Conservation (phyloP, 108 stramenopile genomes). For the Discostella pseudostelligera region DNA sequence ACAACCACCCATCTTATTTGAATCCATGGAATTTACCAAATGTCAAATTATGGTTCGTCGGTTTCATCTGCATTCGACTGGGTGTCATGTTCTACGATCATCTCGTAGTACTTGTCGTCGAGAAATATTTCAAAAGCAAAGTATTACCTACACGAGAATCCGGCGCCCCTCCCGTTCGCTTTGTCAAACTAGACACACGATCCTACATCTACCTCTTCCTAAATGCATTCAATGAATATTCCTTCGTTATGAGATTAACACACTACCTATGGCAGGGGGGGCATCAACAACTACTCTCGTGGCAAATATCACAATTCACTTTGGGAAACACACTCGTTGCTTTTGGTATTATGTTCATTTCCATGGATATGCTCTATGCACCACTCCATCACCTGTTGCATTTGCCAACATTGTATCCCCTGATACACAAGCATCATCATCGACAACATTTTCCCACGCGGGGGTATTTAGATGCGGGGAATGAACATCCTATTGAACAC, state of each 20-base stretch:
- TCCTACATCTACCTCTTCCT: conserved; percentile 69
- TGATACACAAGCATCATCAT: conserved; percentile 95
- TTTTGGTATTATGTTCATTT: conserved; percentile 73
- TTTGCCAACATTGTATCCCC: conserved; percentile 71
- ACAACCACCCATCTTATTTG: conserved; percentile 51
- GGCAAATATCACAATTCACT: conserved; percentile 43
- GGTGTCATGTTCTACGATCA: conserved; percentile 71
- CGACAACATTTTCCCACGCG: conserved; percentile 87
- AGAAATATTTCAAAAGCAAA: conserved; percentile 43
- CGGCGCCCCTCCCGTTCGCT: conserved; percentile 51
- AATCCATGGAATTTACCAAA: conserved; percentile 61
- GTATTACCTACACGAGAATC: conserved; percentile 63
- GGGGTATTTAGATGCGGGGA: conserved; percentile 91
- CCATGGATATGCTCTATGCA: conserved; percentile 84
- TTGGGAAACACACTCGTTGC: conserved; percentile 69
- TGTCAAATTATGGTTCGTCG: conserved; percentile 45
- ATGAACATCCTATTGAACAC: conserved; percentile 93
- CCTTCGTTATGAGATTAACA: conserved; percentile 78
- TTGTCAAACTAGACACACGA: conserved; percentile 51
- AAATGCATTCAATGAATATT: conserved; percentile 81
- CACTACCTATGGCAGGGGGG: conserved; percentile 62
- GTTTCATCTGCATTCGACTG: conserved; percentile 50
- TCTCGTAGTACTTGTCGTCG: conserved; percentile 58
- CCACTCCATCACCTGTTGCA: conserved; percentile 85
- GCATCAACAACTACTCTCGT: conserved; percentile 5